A percentile compares a stretch with the other conserved stretches of the same genome.
phyloP scores from a whole-genome alignment of 768 basidiomycete species.

The Bullera alba region DNA sequence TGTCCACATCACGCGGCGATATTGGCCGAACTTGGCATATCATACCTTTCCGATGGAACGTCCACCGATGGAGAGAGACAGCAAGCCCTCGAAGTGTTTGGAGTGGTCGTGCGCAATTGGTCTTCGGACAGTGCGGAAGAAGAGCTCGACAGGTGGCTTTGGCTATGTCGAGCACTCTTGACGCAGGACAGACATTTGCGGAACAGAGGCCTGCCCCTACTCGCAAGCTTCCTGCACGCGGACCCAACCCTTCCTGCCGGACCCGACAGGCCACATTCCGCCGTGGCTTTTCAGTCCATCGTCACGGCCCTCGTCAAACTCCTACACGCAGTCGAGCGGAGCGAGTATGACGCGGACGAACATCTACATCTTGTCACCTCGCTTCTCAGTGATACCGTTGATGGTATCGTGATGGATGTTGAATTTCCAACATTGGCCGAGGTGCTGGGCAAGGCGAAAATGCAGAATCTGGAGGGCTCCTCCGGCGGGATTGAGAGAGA shows the following conservation, averaged over 20 bases:
- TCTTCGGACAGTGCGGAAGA: slow-evolving; percentile 27
- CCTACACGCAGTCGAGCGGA: slow-evolving; percentile 15
- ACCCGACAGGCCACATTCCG: slow-evolving; percentile 13
- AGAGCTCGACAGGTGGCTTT: slow-evolving; percentile 34
- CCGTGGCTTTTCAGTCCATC: slow-evolving; percentile 15
- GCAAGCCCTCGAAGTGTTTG: slow-evolving; percentile 37
- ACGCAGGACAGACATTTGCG: slow-evolving; percentile 25
- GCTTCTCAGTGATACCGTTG: slow-evolving; percentile 17
- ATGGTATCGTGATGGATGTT: slow-evolving; percentile 20
- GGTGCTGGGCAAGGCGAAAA: background rate
- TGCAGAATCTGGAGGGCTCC: slow-evolving; percentile 3
- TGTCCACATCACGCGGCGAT: slow-evolving; percentile 34
- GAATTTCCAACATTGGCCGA: slow-evolving; percentile 7
- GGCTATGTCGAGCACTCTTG: slow-evolving; percentile 24
- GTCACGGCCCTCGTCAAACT: slow-evolving; percentile 16
- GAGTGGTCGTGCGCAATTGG: slow-evolving; percentile 31
- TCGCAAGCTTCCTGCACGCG: slow-evolving; percentile 18
- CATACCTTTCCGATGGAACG: slow-evolving; percentile 15
- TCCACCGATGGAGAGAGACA: slow-evolving; percentile 26
- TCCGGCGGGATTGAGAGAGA: slow-evolving; percentile 25
- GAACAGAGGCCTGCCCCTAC: slow-evolving; percentile 22
- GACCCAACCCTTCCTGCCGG: slow-evolving; percentile 19
- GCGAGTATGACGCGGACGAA: slow-evolving; percentile 13
- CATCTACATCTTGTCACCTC: slow-evolving; percentile 17
- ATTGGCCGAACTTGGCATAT: slow-evolving; percentile 27